phyloP scores from a whole-genome alignment of 345 rosid genomes.

The Barbarea vulgaris region DNA sequence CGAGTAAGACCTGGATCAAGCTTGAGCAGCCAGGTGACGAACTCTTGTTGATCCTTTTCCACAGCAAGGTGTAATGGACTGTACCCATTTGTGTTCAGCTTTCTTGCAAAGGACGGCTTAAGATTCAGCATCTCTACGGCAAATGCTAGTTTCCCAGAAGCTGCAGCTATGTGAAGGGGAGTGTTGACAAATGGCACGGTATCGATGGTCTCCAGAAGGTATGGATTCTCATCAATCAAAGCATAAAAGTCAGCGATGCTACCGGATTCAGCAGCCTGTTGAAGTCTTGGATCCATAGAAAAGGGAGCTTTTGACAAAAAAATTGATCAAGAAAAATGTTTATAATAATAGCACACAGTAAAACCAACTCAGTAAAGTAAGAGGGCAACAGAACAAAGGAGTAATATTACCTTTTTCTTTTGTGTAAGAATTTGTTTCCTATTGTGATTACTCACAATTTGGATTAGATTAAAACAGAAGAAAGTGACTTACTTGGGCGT shows the following conservation, averaged over 20 bases:
- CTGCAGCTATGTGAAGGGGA: conserved; percentile 47
- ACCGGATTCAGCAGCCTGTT: conserved; percentile 2
- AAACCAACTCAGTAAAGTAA: background rate
- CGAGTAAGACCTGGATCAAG: conserved; percentile 13
- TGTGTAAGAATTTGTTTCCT: background rate
- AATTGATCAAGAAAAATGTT: background rate
- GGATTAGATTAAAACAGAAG: background rate
- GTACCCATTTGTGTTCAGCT: conserved; percentile 37
- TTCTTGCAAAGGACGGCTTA: conserved; percentile 42
- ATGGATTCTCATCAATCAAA: background rate
- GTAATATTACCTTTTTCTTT: background rate
- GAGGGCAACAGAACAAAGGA: background rate
- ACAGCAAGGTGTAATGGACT: conserved; percentile 46
- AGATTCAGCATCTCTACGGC: conserved; percentile 43
- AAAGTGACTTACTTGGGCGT: conserved; percentile 7
- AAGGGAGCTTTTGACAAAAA: background rate
- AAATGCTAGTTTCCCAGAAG: conserved; percentile 24
- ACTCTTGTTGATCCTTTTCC: background rate
- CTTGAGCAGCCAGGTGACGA: conserved; percentile 1
- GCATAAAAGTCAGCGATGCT: conserved; percentile 3
- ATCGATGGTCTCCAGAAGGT: background rate
- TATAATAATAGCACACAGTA: background rate
- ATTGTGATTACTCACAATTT: background rate
- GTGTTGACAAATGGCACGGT: conserved; percentile 31
- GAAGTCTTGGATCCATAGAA: conserved; percentile 22